These are phyloP conservation scores for Cajanus cajan DNA, from an alignment of 306 rosid species.

Conservation along the genomic window DNA sequence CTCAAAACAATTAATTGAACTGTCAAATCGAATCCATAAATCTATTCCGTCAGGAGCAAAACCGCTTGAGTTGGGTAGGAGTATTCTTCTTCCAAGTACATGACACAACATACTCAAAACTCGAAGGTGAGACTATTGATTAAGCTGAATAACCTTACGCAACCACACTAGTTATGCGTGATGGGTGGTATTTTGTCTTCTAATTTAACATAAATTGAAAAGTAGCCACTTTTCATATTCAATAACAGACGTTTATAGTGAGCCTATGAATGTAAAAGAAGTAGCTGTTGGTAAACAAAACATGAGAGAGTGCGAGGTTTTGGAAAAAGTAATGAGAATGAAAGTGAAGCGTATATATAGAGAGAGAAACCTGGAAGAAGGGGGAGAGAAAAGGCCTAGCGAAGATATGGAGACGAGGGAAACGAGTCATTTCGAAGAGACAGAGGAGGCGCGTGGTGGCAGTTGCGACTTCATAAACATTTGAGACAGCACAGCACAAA, in stretches of 20 bases:
- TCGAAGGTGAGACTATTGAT: too few relatives aligned
- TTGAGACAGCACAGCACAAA: background rate
- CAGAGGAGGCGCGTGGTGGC: background rate
- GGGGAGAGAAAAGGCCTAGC: constrained; percentile 27
- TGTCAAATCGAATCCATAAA: background rate
- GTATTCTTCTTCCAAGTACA: too few relatives aligned
- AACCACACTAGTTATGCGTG: too few relatives aligned
- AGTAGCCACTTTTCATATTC: background rate
- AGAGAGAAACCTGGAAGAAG: constrained; percentile 38
- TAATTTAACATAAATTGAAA: background rate
- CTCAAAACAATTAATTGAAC: background rate
- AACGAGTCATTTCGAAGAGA: constrained; percentile 27
- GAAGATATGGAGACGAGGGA: constrained; percentile 23
- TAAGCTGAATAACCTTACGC: too few relatives aligned
- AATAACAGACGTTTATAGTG: background rate
- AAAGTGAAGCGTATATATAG: background rate
- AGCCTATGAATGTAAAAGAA: background rate
- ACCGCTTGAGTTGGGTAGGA: too few relatives aligned
- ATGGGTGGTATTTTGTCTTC: background rate
- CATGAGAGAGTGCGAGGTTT: background rate
- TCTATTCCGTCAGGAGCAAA: background rate
- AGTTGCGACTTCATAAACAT: background rate
- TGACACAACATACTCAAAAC: too few relatives aligned
- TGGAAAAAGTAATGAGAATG: background rate
- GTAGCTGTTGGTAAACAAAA: background rate